phyloP scores from a whole-genome alignment of 495 filamentous ascomycete genomes.

The Penicillium riverlandense region DNA sequence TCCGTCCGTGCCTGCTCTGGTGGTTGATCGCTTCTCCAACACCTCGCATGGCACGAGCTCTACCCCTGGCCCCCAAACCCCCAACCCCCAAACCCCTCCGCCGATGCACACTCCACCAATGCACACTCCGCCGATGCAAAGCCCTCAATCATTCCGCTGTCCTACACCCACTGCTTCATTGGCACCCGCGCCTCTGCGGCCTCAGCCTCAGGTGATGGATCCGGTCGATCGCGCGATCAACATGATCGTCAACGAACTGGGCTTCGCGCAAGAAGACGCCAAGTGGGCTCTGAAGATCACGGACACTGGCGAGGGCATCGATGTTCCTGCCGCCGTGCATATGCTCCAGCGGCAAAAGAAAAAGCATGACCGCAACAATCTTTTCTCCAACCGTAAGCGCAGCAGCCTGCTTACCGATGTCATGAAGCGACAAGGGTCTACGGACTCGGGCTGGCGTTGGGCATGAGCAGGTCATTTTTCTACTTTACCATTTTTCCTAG shows the following conservation, averaged over 20 bases:
- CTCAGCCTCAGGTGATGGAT: slow-evolving; percentile 44
- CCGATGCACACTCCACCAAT: slow-evolving; percentile 1
- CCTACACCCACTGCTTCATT: slow-evolving; percentile 2
- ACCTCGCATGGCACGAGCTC: slow-evolving; percentile 1
- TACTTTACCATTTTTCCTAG: neutral
- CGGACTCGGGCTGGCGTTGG: slow-evolving; percentile 33
- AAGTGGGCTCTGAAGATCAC: slow-evolving; percentile 48
- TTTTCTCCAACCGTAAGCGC: slow-evolving; percentile 7
- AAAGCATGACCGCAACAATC: slow-evolving; percentile 11
- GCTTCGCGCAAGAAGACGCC: slow-evolving; percentile 39
- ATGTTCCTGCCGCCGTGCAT: slow-evolving; percentile 36
- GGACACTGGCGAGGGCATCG: slow-evolving; percentile 44
- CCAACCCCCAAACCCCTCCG: slow-evolving; percentile 3
- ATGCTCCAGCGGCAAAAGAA: slow-evolving; percentile 38
- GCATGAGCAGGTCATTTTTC: slow-evolving; percentile 9
- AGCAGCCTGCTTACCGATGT: slow-evolving; percentile 21
- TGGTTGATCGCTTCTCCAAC: slow-evolving; percentile 6
- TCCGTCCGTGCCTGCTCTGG: slow-evolving; percentile 10
- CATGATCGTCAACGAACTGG: slow-evolving; percentile 39
- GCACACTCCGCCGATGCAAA: neutral
- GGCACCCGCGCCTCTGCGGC: slow-evolving; percentile 15
- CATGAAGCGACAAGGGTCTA: slow-evolving; percentile 20
- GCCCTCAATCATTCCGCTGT: slow-evolving; percentile 1
- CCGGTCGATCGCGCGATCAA: slow-evolving; percentile 45
- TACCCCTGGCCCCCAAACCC: slow-evolving; percentile 1